Base-by-base conservation (phyloP, 371 early-diverging fungal species). In the Apophysomyces ossiformis region DNA sequence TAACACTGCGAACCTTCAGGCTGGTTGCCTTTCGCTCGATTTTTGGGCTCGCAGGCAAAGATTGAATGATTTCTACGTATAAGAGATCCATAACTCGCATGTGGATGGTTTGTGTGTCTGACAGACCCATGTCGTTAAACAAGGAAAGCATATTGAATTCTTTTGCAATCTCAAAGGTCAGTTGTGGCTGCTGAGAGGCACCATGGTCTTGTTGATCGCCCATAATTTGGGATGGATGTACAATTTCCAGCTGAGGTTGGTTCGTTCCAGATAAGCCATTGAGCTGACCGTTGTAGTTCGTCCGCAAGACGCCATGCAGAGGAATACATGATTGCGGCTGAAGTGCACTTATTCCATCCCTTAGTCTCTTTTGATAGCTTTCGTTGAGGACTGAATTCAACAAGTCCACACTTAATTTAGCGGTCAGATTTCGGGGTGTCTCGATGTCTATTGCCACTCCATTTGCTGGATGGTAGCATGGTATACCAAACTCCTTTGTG, bases 381-480 rank as follows among this genome's bases (percentile, higher is more conserved):
- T 63, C 58, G 32, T 38, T 58, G 37, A 79, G 47, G 21, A 71
- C 63, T 8, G 80, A 70, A 63, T 88, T 85, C 15, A 88, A 65
- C 12, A 88, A 64, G 41, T 74, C 81, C 3, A 80, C 77, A 11
- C 87, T 86, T 46, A 89, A 77, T 39, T 86, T 87, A 12, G 85
- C 87, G 6, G 85, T 75, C 32, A 88, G 77, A 4, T 77, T 84
- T 60, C 77, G 76, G 39, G 80, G 79, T 8, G 92, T 88, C 37
- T 90, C 87, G 54, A 93, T 87, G 21, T 82, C 82, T 57, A 92
- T 82, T 6, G 88, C 84, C 32, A 81, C 85, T 3, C 96, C 97
- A 69, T 96, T 97, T 0, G 96, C 92, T 5, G 99, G 99, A 73
- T 92, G 88, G 65, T 83, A 94, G 72, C 94, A 94, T 26, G 93